Evolutionary conservation across 2,329 filamentous ascomycete genomes (phyloP).

Genomic region (Ophiostoma sp.): DNA sequence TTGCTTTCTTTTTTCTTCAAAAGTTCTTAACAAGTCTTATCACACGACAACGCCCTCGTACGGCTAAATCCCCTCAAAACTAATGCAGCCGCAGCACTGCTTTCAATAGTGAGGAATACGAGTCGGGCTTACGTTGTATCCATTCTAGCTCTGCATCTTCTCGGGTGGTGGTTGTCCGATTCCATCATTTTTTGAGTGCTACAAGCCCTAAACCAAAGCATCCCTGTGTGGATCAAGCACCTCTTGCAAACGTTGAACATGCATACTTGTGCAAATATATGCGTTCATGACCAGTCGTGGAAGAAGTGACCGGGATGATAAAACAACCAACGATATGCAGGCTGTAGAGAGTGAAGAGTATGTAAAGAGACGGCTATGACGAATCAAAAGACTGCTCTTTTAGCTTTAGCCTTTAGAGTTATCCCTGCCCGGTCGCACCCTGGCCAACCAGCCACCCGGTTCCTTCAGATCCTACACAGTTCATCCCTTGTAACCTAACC

Average conservation of each 20-base stretch:
- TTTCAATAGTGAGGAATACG: neutral
- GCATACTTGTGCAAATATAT: neutral
- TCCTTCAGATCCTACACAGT: slow-evolving; percentile 2
- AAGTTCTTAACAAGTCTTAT: neutral
- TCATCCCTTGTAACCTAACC: slow-evolving; percentile 9
- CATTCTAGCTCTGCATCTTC: neutral
- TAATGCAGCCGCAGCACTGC: neutral
- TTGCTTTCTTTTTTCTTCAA: neutral
- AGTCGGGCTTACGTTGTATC: neutral
- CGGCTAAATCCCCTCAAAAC: neutral
- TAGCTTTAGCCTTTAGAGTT: neutral
- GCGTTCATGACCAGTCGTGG: neutral
- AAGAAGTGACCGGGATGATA: neutral
- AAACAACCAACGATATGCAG: neutral
- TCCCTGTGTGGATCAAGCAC: neutral
- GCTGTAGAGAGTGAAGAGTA: neutral
- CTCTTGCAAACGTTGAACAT: neutral
- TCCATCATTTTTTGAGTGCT: neutral
- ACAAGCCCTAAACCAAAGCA: neutral
- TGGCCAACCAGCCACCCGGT: slow-evolving; percentile 10
- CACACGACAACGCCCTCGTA: neutral
- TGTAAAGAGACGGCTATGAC: neutral
- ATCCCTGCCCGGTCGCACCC: neutral
- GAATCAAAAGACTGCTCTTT: neutral
- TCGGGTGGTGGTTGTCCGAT: neutral